phyloP scores from a whole-genome alignment of 2,329 filamentous ascomycete species.

The Cladosporium cucumerinum region DNA sequence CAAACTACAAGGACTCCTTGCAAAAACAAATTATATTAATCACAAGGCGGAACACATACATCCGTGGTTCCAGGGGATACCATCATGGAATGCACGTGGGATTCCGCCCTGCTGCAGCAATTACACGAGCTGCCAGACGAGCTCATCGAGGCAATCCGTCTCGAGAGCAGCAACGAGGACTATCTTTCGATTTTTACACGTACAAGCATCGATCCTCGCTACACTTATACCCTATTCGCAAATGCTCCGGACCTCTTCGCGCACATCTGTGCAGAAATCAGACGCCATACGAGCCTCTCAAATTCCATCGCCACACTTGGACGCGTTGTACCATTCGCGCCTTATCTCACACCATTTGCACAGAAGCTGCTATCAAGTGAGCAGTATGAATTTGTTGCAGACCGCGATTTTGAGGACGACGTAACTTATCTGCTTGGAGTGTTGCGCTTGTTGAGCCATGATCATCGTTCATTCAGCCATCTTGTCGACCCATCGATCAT shows the following conservation, averaged over 20 bases:
- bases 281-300: conserved; percentile 40
- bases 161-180: conserved; percentile 57
- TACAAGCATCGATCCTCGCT: conserved; percentile 64
- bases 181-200: conserved; percentile 70
- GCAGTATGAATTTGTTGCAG: conserved; percentile 16
- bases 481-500: conserved; percentile 65
- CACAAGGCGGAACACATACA: background rate
- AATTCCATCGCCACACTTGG: conserved; percentile 65
- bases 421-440: conserved; percentile 57
- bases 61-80: background rate
- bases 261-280: conserved; percentile 65
- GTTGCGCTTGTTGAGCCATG: conserved; percentile 76
- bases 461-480: conserved; percentile 64
- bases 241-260: conserved; percentile 73
- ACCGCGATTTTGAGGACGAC: conserved; percentile 21
- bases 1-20: conserved; percentile 2
- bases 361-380: conserved; percentile 24
- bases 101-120: conserved; percentile 25
- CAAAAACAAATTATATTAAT: conserved; percentile 7
- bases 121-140: conserved; percentile 65
- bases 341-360: conserved; percentile 59
- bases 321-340: conserved; percentile 75
- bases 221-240: conserved; percentile 70
- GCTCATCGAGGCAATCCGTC: conserved; percentile 63
- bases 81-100: conserved; percentile 33